Conservation (phyloP, 1,284 basidiomycete species). For the Anthracocystis walkeri region DNA sequence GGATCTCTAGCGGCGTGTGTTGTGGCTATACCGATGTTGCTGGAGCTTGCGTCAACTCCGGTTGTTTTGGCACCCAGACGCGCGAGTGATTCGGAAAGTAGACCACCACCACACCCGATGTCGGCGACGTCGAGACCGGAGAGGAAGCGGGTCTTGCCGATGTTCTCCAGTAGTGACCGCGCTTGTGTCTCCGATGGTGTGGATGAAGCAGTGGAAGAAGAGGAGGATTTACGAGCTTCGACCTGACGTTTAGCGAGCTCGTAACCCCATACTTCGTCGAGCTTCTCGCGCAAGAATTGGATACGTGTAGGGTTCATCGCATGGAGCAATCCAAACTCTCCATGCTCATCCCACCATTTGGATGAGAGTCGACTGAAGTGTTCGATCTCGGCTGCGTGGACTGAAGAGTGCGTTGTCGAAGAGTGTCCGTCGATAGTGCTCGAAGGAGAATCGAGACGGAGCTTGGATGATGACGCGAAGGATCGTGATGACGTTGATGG, state of each 20-base stretch:
- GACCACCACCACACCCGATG: slow-evolving; percentile 94
- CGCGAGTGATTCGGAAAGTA: slow-evolving; percentile 91
- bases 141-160: slow-evolving; percentile 58
- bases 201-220: slow-evolving; percentile 68
- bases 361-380: slow-evolving; percentile 92
- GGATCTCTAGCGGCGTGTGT: slow-evolving; percentile 86
- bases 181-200: slow-evolving; percentile 52
- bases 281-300: slow-evolving; percentile 85
- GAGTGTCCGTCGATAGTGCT: neutral
- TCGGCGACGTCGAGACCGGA: slow-evolving; percentile 80
- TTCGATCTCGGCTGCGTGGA: slow-evolving; percentile 73
- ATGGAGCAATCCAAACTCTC: slow-evolving; percentile 90
- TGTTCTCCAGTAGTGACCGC: slow-evolving; percentile 63
- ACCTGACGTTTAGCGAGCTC: slow-evolving; percentile 55
- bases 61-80: slow-evolving; percentile 86
- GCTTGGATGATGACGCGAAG: slow-evolving; percentile 40
- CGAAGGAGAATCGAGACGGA: slow-evolving; percentile 33
- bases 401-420: slow-evolving; percentile 32
- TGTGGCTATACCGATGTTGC: slow-evolving; percentile 87
- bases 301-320: slow-evolving; percentile 94
- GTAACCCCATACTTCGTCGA: slow-evolving; percentile 65
- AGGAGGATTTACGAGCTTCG: neutral
- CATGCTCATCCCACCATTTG: slow-evolving; percentile 95
- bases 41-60: slow-evolving; percentile 88
- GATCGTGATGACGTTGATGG: slow-evolving; percentile 8